phyloP scores from a whole-genome alignment of 177 flowering plant genomes.

The Vitis hybrid region DNA sequence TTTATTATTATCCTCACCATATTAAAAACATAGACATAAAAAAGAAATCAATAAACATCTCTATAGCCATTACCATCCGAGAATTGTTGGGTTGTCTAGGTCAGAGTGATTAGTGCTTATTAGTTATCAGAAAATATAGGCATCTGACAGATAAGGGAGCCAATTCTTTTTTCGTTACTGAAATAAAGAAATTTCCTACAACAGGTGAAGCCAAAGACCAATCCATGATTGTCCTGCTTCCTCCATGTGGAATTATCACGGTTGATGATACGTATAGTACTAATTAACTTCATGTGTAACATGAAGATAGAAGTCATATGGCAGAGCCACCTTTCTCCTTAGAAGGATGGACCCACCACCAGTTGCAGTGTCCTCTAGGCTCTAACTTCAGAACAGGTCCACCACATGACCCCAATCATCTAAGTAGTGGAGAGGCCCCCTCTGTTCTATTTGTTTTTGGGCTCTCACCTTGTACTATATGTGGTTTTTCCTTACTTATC shows the following conservation, averaged over 20 bases:
- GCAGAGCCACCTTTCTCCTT: neutral
- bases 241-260: constrained; percentile 22
- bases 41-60: too few species aligned
- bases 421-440: neutral
- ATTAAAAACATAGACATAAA: too few species aligned
- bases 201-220: constrained; percentile 15
- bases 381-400: constrained; percentile 1
- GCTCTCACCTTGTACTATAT: neutral
- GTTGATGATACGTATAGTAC: neutral
- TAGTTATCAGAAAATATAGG: neutral
- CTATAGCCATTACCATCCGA: too few species aligned
- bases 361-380: neutral
- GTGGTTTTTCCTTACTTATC: too few species aligned
- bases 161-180: too few species aligned
- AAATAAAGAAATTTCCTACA: neutral
- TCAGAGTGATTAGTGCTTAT: too few species aligned
- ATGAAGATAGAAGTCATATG: neutral
- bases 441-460: neutral
- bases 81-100: too few species aligned
- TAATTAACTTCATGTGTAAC: too few species aligned
- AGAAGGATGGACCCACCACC: neutral
- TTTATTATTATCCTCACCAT: too few species aligned
- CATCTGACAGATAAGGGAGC: neutral
- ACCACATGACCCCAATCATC: neutral
- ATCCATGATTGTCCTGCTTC: constrained; percentile 19